Evolutionary conservation across 164 flowering plant genomes (phyloP).

Genomic region (Magnolia officinalis): DNA sequence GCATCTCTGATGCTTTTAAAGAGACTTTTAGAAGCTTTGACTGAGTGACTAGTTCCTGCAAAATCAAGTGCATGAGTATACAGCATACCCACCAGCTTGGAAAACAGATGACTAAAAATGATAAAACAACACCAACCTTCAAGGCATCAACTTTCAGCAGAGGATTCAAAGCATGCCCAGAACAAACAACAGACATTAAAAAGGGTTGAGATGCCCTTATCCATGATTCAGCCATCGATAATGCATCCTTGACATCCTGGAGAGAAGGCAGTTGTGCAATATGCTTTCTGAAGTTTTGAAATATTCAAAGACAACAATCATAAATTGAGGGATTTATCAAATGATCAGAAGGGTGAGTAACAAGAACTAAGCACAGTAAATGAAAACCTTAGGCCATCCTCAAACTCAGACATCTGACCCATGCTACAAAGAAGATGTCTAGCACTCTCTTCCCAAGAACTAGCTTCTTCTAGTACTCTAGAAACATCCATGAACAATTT

Average conservation of each 20-base stretch:
- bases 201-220: constrained; percentile 50
- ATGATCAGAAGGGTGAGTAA: not conserved
- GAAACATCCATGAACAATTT: constrained; percentile 49
- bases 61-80: not conserved
- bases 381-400: constrained; percentile 60
- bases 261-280: constrained; percentile 61
- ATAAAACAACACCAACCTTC: constrained; percentile 43
- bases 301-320: constrained; percentile 10
- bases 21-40: constrained; percentile 55
- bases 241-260: constrained; percentile 37
- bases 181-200: constrained; percentile 25
- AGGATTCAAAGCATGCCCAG: constrained; percentile 27
- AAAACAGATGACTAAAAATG: not conserved
- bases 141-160: constrained; percentile 45
- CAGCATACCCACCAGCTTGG: not conserved
- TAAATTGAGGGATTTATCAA: not conserved
- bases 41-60: constrained; percentile 66
- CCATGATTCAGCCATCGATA: constrained; percentile 66
- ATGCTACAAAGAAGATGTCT: constrained; percentile 37
- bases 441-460: constrained; percentile 76
- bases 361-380: not conserved
- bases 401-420: constrained; percentile 64
- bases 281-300: constrained; percentile 63
- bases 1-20: constrained; percentile 42
- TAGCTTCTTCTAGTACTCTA: constrained; percentile 41